Percentiles rank a stretch among this genome's conserved stretches.
Evolutionary conservation across 2,329 filamentous ascomycete species (phyloP).

Genomic region (Colletotrichum viniferum): DNA sequence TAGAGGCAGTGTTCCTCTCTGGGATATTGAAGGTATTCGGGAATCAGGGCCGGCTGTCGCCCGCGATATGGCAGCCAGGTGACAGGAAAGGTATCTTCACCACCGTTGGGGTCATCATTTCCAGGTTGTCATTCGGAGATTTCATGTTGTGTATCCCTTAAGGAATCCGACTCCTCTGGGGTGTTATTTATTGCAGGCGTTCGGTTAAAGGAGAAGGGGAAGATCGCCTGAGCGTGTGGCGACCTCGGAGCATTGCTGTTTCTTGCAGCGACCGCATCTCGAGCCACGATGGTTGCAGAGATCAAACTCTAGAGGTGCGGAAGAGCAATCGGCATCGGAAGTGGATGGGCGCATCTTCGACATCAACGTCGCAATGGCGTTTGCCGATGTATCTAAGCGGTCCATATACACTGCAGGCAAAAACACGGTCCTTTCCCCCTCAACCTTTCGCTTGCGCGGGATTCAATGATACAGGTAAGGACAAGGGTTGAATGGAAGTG

Average conservation of each 20-base stretch:
- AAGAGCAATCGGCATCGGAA: background rate
- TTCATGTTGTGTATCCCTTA: too few species aligned
- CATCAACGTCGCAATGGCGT: background rate
- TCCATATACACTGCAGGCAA: background rate
- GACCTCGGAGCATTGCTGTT: rapidly evolving
- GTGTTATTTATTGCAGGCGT: too few species aligned
- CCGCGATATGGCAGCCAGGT: too few species aligned
- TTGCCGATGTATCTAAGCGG: background rate
- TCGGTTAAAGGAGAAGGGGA: too few species aligned
- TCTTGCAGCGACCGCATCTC: background rate
- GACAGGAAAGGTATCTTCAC: too few species aligned
- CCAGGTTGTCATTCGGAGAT: too few species aligned
- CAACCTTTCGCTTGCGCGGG: background rate
- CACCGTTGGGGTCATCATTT: too few species aligned
- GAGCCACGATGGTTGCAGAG: background rate
- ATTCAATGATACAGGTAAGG: background rate
- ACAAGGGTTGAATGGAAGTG: background rate
- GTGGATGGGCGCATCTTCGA: background rate
- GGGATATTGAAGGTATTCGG: too few species aligned
- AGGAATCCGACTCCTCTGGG: too few species aligned
- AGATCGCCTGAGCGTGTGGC: background rate
- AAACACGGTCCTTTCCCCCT: background rate
- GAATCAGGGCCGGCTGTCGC: too few species aligned
- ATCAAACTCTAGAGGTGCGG: background rate
- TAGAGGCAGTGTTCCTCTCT: too few species aligned